Base-by-base conservation (phyloP, 2,329 filamentous ascomycete species). In the Blumeria graminis region DNA sequence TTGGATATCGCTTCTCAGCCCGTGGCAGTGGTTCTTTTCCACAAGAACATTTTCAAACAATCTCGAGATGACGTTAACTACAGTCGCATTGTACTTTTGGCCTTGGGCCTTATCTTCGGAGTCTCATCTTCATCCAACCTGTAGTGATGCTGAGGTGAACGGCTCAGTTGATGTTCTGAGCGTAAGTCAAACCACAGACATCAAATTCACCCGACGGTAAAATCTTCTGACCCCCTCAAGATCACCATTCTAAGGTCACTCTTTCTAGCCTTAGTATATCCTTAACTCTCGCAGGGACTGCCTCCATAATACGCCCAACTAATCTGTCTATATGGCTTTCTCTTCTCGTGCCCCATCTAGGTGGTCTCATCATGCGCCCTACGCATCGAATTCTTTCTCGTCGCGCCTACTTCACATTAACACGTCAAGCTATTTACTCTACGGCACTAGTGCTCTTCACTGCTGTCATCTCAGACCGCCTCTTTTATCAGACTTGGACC, bases 11-110 rank as follows among this genome's bases (percentile, higher is more conserved):
- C 68, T 84, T 46, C 71, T 81, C 63, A 94, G 81, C 68, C 86
- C 92, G 6, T 98, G 92, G 88, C 87, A 95, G 68, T 96, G 86
- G 86, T 96, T 92, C 69, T 92, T 84, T 69, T 92, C 88, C 1
- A 90, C 88, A 0, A 78, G 92, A 51, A 94, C 92, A 0, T 83
- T 98, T 65, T 95, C 90, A 56, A 98, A 98, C 70, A 92, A 82
- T 55, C 72, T 96, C 4, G 92, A 98, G 72, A 87, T 84, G n/a
- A 85, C 84, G 0, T 71, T 98, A 62, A 95, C 90, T 4, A 74
- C 84, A 58, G 74, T 80, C 63, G 90, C 88, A 1, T 72, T 96
- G 50, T 80, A 80, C 66, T 78, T 81, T 63, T 96, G 87, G 85
- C 90, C 92, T 11, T 96, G 92, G 89, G 72, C 78, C 57, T 75